Percentiles rank a stretch among this genome's conserved stretches.
Conservation (phyloP, 2,329 filamentous ascomycete species). For the Alternaria incomplexa region DNA sequence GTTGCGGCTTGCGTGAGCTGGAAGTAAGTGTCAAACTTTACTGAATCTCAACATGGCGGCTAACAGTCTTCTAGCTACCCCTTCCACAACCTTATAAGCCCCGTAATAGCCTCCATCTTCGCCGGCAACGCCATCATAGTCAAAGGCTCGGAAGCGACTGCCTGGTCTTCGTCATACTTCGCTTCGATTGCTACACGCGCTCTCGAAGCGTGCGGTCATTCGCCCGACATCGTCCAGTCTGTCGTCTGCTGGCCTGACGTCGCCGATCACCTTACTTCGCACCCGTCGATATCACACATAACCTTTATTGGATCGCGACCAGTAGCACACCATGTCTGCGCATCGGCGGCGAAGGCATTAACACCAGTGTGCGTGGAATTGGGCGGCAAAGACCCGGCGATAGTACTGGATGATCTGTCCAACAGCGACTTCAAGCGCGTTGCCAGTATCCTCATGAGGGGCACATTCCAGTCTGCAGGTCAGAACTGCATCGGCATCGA, state of each 20-base stretch:
- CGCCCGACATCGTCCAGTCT: constrained; percentile 80
- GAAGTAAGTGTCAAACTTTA: constrained; percentile 70
- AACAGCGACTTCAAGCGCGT: constrained; percentile 72
- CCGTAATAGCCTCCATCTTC: constrained; percentile 88
- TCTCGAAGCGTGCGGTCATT: constrained; percentile 80
- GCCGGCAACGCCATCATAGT: constrained; percentile 90
- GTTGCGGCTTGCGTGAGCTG: constrained; percentile 92
- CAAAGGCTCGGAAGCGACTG: constrained; percentile 94
- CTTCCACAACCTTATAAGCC: constrained; percentile 93
- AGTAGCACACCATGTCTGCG: constrained; percentile 86
- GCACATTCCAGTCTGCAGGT: constrained; percentile 91
- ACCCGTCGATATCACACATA: constrained; percentile 82
- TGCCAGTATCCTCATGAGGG: constrained; percentile 82
- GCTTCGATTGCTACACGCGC: constrained; percentile 78
- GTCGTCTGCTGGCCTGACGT: constrained; percentile 87
- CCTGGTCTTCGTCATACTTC: constrained; percentile 90
- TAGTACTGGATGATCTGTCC: constrained; percentile 80
- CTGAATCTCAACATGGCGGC: background rate
- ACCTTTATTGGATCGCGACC: constrained; percentile 94
- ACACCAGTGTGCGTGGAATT: constrained; percentile 90
- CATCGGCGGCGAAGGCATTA: constrained; percentile 82
- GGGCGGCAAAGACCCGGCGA: constrained; percentile 91
- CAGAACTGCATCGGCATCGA: constrained; percentile 99
- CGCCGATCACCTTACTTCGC: constrained; percentile 81
- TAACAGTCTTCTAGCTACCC: constrained; percentile 47